These are phyloP conservation scores for Chaetomium tenue DNA, from an alignment of 495 filamentous ascomycete species.

Conservation along the genomic window DNA sequence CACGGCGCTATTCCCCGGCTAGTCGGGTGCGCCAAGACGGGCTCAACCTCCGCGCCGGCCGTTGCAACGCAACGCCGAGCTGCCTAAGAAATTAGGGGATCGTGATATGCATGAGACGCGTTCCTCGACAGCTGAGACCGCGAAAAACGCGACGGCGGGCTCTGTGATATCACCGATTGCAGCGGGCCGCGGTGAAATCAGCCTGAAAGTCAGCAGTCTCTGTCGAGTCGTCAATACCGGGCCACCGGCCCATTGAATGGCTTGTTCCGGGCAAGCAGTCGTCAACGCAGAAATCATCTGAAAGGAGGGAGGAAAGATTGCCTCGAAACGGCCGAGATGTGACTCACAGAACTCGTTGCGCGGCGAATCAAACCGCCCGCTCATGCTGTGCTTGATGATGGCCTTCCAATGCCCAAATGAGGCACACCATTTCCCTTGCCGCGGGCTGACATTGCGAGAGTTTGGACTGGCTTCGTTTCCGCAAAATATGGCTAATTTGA, in stretches of 20 bases:
- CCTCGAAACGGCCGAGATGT: neutral
- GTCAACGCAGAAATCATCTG: neutral
- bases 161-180: neutral
- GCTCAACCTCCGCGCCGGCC: constrained; percentile 3
- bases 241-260: constrained; percentile 4
- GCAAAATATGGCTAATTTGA: neutral
- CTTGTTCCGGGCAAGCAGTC: neutral
- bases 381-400: neutral
- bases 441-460: neutral
- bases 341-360: neutral
- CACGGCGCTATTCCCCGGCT: constrained; percentile 9
- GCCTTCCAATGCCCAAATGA: neutral
- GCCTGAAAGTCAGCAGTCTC: neutral
- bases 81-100: constrained; percentile 21
- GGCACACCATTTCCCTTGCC: neutral
- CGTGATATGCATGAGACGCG: constrained; percentile 10
- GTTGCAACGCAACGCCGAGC: neutral
- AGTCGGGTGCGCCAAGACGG: constrained; percentile 7
- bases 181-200: constrained; percentile 2
- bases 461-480: neutral
- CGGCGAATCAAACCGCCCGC: neutral
- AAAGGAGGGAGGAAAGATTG: no score
- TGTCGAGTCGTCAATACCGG: neutral
- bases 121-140: neutral
- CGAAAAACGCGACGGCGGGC: neutral